A percentile compares a stretch with the other conserved stretches of the same genome.
Evolutionary conservation across 257 asterid genomes (phyloP).

Genomic region (Henckelia pumila): DNA sequence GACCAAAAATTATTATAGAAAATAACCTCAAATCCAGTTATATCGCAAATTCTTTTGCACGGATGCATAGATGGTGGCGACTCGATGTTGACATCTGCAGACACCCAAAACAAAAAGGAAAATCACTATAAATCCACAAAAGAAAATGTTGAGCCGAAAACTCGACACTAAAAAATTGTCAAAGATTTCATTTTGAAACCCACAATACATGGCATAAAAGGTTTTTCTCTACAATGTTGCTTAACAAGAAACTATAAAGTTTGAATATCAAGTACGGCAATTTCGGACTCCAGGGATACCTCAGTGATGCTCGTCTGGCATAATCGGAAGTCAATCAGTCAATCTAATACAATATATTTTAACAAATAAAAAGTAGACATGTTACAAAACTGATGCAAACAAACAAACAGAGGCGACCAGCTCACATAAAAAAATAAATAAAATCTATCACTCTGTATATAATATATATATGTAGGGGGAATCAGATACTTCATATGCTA

Average conservation of each 20-base stretch:
- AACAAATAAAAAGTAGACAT: neutral
- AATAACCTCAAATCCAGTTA: conserved; percentile 86
- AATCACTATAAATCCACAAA: conserved; percentile 1
- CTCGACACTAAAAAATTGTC: neutral
- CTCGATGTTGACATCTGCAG: conserved; percentile 76
- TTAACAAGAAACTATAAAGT: neutral
- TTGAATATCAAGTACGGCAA: neutral
- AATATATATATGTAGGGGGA: too few relatives aligned
- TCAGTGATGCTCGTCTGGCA: neutral
- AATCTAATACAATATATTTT: too few relatives aligned
- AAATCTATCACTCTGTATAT: too few relatives aligned
- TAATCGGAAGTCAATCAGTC: neutral
- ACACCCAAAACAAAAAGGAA: conserved; percentile 12
- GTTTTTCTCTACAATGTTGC: neutral
- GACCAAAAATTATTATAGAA: neutral
- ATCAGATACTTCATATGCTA: too few relatives aligned
- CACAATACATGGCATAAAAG: neutral
- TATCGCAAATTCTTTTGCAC: conserved; percentile 78
- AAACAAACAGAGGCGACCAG: neutral
- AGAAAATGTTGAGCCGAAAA: neutral
- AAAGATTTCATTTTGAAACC: neutral
- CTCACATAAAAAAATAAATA: too few relatives aligned
- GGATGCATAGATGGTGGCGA: conserved; percentile 89
- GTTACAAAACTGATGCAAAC: neutral
- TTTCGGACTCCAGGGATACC: neutral